phyloP scores from a whole-genome alignment of 495 filamentous ascomycete species.

The Penicillium flavigenum region DNA sequence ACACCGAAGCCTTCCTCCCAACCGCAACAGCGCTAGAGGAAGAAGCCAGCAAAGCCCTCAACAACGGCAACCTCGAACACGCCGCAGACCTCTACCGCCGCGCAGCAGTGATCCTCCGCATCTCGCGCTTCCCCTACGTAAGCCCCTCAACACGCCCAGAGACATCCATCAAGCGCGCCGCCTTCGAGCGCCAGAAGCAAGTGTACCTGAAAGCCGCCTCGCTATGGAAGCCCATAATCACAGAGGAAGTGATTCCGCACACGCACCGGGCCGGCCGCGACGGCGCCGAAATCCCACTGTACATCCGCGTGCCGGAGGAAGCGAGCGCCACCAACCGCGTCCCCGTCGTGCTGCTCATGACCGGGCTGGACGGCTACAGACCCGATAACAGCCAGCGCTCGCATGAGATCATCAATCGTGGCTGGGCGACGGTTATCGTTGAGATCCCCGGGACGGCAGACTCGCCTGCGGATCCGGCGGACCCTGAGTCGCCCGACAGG shows the following conservation, averaged over 20 bases:
- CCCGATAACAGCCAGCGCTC: slow-evolving; percentile 74
- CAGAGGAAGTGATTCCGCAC: slow-evolving; percentile 63
- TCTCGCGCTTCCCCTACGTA: slow-evolving; percentile 71
- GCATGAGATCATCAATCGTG: slow-evolving; percentile 61
- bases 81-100: slow-evolving; percentile 67
- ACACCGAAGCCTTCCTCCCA: slow-evolving; percentile 62
- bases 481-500: slow-evolving; percentile 52
- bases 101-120: slow-evolving; percentile 69
- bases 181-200: slow-evolving; percentile 67
- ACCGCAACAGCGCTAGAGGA: slow-evolving; percentile 53
- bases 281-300: slow-evolving; percentile 60
- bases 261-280: slow-evolving; percentile 48
- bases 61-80: slow-evolving; percentile 41
- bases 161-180: slow-evolving; percentile 52
- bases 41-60: slow-evolving; percentile 47
- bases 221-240: slow-evolving; percentile 53
- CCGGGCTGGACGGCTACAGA: slow-evolving; percentile 75
- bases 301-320: slow-evolving; percentile 57
- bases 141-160: slow-evolving; percentile 39
- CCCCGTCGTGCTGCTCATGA: slow-evolving; percentile 68
- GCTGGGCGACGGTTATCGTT: slow-evolving; percentile 60
- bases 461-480: slow-evolving; percentile 62
- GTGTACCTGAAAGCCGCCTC: slow-evolving; percentile 59
- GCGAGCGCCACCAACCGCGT: slow-evolving; percentile 40
- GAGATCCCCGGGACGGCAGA: slow-evolving; percentile 84